Evolutionary conservation across 2,329 filamentous ascomycete species (phyloP).

Genomic region (Hypoxylon sp.): DNA sequence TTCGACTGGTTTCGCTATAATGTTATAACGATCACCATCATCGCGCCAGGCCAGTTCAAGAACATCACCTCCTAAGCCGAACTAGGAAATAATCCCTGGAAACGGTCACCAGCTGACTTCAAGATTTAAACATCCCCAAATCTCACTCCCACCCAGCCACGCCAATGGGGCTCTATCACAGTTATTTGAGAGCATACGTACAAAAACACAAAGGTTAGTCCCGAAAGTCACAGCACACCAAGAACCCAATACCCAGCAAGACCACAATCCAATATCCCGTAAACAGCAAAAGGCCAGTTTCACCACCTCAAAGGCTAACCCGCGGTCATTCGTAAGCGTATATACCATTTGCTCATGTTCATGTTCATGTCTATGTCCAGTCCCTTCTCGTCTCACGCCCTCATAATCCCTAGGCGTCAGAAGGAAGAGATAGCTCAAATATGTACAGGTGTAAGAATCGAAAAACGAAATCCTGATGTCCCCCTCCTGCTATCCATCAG

Average conservation of each 20-base stretch:
- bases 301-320: neutral
- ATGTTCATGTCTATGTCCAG: conserved; percentile 7
- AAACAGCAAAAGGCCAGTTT: neutral
- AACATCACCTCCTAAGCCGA: too few species aligned
- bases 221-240: neutral
- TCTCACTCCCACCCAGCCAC: too few species aligned
- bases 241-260: neutral
- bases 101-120: too few species aligned
- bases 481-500: conserved; percentile 19
- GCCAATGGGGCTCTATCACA: too few species aligned
- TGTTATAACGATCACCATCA: neutral
- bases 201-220: neutral
- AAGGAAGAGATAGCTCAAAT: conserved; percentile 27
- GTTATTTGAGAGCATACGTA: neutral
- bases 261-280: neutral
- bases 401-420: neutral
- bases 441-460: conserved; percentile 38
- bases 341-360: conserved; percentile 20
- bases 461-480: conserved; percentile 18
- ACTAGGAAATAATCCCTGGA: too few species aligned
- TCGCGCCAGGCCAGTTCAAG: too few species aligned
- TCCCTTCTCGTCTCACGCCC: conserved; percentile 3
- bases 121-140: too few species aligned
- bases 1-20: neutral
- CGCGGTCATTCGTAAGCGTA: conserved; percentile 4